A percentile compares a stretch with the other conserved stretches of the same genome.
Evolutionary conservation across 352 stramenopile species (phyloP).

Genomic region (Pythium oligandrum): DNA sequence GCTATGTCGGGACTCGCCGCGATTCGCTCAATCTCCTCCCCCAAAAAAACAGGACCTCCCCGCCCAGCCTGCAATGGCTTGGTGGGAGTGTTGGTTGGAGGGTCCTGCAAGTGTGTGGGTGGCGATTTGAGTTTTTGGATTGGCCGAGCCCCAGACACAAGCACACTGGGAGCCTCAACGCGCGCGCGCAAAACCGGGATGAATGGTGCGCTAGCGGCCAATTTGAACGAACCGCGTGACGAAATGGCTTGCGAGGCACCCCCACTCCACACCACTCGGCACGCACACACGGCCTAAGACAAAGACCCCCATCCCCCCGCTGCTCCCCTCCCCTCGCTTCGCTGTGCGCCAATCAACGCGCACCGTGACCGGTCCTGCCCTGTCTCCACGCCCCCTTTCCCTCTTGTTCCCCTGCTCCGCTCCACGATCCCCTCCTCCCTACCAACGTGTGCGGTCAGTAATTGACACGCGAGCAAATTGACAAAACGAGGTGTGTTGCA

Average conservation of each 20-base stretch:
- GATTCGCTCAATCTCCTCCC: too few species aligned
- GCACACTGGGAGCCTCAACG: conserved; percentile 1
- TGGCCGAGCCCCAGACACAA: conserved; percentile 3
- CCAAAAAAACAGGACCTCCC: too few species aligned
- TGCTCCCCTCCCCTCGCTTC: neutral
- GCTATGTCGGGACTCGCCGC: too few species aligned
- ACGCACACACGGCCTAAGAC: neutral
- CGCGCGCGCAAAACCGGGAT: conserved; percentile 3
- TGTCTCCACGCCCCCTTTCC: conserved; percentile 11
- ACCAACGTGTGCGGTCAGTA: neutral
- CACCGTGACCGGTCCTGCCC: conserved; percentile 3
- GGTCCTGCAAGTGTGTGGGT: conserved; percentile 4
- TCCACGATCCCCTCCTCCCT: conserved; percentile 5
- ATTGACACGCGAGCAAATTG: conserved; percentile 16
- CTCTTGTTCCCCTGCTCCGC: conserved; percentile 12
- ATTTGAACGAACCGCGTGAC: too few species aligned
- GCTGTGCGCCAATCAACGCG: conserved; percentile 3
- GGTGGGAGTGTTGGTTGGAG: neutral
- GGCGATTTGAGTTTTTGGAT: conserved; percentile 27
- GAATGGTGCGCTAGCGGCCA: neutral
- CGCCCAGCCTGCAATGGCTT: neutral
- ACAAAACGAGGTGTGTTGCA: conserved; percentile 9
- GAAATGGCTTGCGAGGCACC: too few species aligned
- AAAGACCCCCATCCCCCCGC: neutral
- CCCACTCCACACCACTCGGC: too few species aligned